A percentile compares a stretch with the other conserved stretches of the same genome.
phyloP scores from a whole-genome alignment of 805 yeast genomes.

The Zygoascus bituminiphila region DNA sequence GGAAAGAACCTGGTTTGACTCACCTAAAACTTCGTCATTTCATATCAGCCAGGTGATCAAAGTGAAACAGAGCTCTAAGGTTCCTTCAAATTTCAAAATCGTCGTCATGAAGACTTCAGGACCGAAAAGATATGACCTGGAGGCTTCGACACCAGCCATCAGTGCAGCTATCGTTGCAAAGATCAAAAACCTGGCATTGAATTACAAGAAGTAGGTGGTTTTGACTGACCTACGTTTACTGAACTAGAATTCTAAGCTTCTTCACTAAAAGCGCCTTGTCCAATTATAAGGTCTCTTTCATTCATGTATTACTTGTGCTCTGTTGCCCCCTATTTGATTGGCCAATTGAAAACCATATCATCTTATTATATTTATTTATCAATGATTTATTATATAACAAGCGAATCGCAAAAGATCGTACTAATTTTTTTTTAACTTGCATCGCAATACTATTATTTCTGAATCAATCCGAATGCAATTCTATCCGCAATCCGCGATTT shows the following conservation, averaged over 20 bases:
- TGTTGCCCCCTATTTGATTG: too few relatives aligned
- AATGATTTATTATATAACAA: not conserved
- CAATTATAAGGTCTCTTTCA: too few relatives aligned
- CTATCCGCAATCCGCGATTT: not conserved
- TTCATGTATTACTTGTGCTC: too few relatives aligned
- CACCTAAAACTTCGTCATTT: conserved; percentile 75
- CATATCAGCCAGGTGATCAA: conserved; percentile 70
- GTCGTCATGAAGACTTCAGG: conserved; percentile 61
- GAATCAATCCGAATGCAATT: too few relatives aligned
- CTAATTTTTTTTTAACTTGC: too few relatives aligned
- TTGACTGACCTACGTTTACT: too few relatives aligned
- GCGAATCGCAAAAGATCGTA: too few relatives aligned
- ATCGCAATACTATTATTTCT: too few relatives aligned
- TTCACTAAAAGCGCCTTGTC: too few relatives aligned
- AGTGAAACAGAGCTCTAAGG: conserved; percentile 67
- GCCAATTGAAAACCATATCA: too few relatives aligned
- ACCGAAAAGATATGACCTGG: conserved; percentile 79
- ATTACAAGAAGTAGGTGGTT: conserved; percentile 33
- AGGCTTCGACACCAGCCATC: conserved; percentile 53
- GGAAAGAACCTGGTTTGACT: conserved; percentile 63
- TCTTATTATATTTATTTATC: too few relatives aligned
- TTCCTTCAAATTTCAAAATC: conserved; percentile 73
- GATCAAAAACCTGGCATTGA: conserved; percentile 48
- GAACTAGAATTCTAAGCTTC: too few relatives aligned
- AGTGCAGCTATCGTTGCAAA: conserved; percentile 72